Base-by-base conservation (phyloP, 192 early-diverging fungal species). In the Gaertneriomyces sp. region DNA sequence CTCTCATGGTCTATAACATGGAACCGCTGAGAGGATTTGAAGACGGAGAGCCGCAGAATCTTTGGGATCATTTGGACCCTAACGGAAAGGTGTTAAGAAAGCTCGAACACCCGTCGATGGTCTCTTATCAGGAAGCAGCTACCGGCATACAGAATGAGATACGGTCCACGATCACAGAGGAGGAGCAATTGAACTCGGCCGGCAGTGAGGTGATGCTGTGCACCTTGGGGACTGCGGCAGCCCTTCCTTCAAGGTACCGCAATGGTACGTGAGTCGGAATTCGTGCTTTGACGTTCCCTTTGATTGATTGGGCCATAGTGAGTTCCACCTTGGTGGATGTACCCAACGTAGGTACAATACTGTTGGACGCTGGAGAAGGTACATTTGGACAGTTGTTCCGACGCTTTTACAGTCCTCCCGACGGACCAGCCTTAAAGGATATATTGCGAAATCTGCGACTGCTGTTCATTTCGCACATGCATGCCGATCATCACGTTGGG, bases 401-500 rank as follows among this genome's bases (percentile, higher is more conserved):
- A 41, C 83, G 80, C 41, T 88, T 90, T 64, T 33, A 33, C 25
- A 33, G 2, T 33, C 25, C 25, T 33, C 25, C 25, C 1, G 25
- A 33, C 25, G 90, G 88, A 25, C 73, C 72, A 38, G 7, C 25
- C 40, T 2, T 33, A 33, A 47, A 64, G 6, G 61, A 64, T 4
- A 57, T 60, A 19, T 66, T 97, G 10, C 58, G 59, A 10, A 70
- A 69, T 10, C 58, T 99, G 41, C 77, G 80, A 55, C 74, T 89
- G 7, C 65, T 99, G 56, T 97, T 93, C 76, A 79, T 99, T 8
- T 96, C 94, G 45, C 96, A 99, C 72, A 76, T 99, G 78, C 96
- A 99, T 74, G 97, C 95, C 33, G 97, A 99, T 74, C 97, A 99
- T 66, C 97, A 98, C 70, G 74, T 99, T 19, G 97, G 97, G 3